Conservation (phyloP, 1,139 yeast genomes). For the Debaryomycetaceae sp. region DNA sequence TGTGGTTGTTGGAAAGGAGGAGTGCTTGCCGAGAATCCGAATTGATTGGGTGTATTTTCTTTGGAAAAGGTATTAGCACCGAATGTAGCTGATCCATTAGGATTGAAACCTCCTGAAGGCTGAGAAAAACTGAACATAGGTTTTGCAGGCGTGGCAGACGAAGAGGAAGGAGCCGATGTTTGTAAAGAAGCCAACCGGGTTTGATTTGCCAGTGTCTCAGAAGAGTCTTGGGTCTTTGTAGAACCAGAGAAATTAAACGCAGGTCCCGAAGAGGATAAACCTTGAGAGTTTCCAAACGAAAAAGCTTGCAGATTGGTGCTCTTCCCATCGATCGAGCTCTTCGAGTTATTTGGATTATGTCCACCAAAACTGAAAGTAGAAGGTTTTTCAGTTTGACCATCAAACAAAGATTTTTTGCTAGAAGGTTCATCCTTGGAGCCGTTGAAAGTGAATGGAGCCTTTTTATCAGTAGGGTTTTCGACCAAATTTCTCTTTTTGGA, state of each 20-base stretch:
- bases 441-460: slow-evolving; percentile 1
- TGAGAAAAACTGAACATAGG: slow-evolving; percentile 4
- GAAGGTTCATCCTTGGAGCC: slow-evolving; percentile 1
- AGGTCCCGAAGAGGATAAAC: slow-evolving; percentile 4
- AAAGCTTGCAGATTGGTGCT: slow-evolving; percentile 9
- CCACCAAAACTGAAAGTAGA: background rate
- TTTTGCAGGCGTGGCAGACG: slow-evolving; percentile 2
- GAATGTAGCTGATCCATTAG: slow-evolving; percentile 1
- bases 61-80: background rate
- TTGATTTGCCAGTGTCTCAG: background rate
- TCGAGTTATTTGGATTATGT: no score
- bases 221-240: slow-evolving; percentile 2
- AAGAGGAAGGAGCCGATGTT: slow-evolving; percentile 1
- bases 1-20: slow-evolving; percentile 1
- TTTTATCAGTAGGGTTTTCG: no score
- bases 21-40: background rate
- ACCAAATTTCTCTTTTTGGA: no score
- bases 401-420: background rate
- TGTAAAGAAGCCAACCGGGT: no score
- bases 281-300: slow-evolving; percentile 9
- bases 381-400: background rate
- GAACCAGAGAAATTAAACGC: slow-evolving; percentile 12
- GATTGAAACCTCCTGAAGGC: background rate
- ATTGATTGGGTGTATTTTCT: background rate
- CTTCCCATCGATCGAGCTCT: no score